Conservation (phyloP, 306 rosid species). For the Ormosia emarginata region DNA sequence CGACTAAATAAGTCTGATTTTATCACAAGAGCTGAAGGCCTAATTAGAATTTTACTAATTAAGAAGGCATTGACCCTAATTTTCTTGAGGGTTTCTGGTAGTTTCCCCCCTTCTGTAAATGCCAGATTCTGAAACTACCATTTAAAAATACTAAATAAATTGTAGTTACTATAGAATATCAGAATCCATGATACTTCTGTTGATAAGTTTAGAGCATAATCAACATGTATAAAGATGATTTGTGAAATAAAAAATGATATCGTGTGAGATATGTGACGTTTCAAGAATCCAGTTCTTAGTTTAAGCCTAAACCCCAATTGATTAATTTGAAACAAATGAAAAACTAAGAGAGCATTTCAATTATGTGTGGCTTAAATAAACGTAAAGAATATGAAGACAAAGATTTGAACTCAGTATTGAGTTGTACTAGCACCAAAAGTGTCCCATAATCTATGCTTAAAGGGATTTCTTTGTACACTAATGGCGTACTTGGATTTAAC, state of each 20-base stretch:
- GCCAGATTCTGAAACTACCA: not conserved
- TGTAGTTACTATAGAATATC: not conserved
- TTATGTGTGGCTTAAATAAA: constrained; percentile 23
- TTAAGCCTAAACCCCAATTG: constrained; percentile 17
- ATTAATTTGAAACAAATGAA: constrained; percentile 4
- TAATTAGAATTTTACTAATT: not conserved
- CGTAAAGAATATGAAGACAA: constrained; percentile 27
- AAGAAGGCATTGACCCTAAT: not conserved
- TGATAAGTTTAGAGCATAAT: constrained; percentile 22
- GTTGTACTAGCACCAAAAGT: constrained; percentile 25
- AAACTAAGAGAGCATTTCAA: constrained; percentile 12
- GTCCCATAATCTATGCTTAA: constrained; percentile 29
- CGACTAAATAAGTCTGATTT: not conserved
- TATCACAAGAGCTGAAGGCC: not conserved
- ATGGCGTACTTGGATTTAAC: not conserved
- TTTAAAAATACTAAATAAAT: not conserved
- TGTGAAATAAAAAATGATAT: constrained; percentile 11
- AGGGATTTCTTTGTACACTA: constrained; percentile 14
- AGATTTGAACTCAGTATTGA: constrained; percentile 28
- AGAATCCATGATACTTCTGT: not conserved
- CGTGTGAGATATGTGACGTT: constrained; percentile 26
- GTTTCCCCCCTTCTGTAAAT: not conserved
- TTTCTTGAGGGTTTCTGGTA: not conserved
- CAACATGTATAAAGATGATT: not conserved
- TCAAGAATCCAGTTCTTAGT: constrained; percentile 36